Percentiles rank a stretch among this genome's conserved stretches.
phyloP scores from a whole-genome alignment of 2,329 filamentous ascomycete species.

The Didymellaceae sp. region DNA sequence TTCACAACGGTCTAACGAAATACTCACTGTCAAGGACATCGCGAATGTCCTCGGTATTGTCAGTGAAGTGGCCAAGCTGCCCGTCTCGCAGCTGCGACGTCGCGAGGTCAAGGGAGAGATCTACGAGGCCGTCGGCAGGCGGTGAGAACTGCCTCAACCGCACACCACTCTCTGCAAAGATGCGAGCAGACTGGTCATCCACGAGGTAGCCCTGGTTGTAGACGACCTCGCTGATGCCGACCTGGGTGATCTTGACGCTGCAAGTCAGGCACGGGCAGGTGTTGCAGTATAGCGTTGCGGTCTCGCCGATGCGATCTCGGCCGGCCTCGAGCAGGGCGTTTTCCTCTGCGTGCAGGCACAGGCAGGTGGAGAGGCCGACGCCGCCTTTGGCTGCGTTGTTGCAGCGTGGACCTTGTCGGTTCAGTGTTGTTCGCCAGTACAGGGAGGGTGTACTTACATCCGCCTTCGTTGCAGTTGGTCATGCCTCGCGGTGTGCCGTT shows the following conservation, averaged over 20 bases:
- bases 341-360: conserved; percentile 98
- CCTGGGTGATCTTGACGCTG: conserved; percentile 97
- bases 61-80: background rate
- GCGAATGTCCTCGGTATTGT: conserved; percentile 26
- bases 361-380: conserved; percentile 79
- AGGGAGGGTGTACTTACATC: conserved; percentile 62
- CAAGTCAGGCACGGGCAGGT: conserved; percentile 97
- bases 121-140: conserved; percentile 40
- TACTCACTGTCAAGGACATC: conserved; percentile 30
- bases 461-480: conserved; percentile 89
- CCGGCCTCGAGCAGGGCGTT: conserved; percentile 96
- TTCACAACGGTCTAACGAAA: conserved; percentile 31
- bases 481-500: conserved; percentile 94
- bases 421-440: background rate
- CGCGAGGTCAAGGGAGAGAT: conserved; percentile 29
- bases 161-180: conserved; percentile 85
- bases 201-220: conserved; percentile 95
- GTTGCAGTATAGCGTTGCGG: conserved; percentile 87
- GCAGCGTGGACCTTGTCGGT: conserved; percentile 66
- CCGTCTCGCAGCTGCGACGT: background rate
- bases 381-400: conserved; percentile 77
- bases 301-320: conserved; percentile 83
- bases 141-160: conserved; percentile 86
- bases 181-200: conserved; percentile 78
- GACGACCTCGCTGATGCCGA: conserved; percentile 94